Percentiles rank a stretch among this genome's conserved stretches.
Conservation (phyloP, 352 stramenopile species). For the Aphanomyces euteiches region DNA sequence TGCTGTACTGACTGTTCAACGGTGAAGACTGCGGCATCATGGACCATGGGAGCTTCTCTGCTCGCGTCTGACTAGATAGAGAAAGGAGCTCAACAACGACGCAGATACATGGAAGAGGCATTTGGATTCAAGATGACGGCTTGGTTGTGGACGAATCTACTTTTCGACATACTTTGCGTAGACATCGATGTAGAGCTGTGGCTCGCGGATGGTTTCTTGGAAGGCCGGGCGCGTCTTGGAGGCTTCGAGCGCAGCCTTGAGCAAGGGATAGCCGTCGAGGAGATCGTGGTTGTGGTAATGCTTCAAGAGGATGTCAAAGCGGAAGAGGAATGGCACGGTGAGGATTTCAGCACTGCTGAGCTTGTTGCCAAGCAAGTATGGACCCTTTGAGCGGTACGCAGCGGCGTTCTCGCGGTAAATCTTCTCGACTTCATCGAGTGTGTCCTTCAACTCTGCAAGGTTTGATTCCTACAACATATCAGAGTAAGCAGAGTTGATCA, state of each 20-base stretch:
- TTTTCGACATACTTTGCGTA: constrained; percentile 19
- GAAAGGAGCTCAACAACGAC: too few species aligned
- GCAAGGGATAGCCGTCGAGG: neutral
- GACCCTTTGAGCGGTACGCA: constrained; percentile 8
- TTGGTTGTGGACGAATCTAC: neutral
- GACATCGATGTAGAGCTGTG: constrained; percentile 18
- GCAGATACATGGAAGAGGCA: too few species aligned
- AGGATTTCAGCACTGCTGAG: constrained; percentile 26
- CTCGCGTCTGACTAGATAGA: too few species aligned
- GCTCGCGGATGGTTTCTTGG: constrained; percentile 13
- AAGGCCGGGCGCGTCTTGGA: constrained; percentile 3
- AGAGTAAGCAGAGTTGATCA: neutral
- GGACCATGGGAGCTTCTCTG: too few species aligned
- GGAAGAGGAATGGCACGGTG: constrained; percentile 17
- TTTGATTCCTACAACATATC: neutral
- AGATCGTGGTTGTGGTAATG: constrained; percentile 19
- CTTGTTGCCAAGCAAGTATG: constrained; percentile 17
- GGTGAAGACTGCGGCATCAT: too few species aligned
- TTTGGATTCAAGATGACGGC: too few species aligned
- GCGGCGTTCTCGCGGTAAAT: constrained; percentile 25
- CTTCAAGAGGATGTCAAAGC: constrained; percentile 16
- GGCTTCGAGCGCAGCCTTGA: constrained; percentile 7
- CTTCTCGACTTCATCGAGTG: constrained; percentile 9
- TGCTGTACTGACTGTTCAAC: too few species aligned
- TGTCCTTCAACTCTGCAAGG: constrained; percentile 9